Conservation (phyloP, 78 protist genomes). For the Salpingoeca rosetta region DNA sequence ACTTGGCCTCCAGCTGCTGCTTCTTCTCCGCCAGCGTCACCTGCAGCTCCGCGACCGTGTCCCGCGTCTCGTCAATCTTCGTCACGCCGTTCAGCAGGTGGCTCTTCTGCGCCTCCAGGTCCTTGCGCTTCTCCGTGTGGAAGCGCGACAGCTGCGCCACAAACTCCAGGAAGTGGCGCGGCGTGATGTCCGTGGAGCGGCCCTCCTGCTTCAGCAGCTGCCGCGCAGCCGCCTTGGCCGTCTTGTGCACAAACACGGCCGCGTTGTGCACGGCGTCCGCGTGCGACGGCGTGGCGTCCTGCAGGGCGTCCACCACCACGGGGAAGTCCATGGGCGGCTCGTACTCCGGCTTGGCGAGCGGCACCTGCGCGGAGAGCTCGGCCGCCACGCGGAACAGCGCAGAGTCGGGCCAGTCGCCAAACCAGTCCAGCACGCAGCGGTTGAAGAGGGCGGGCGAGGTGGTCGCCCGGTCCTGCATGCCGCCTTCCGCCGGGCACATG, state of each 20-base stretch:
- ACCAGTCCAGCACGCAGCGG: conserved; percentile 81
- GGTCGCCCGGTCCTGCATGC: conserved; percentile 65
- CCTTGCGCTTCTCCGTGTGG: conserved; percentile 66
- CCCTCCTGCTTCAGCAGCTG: conserved; percentile 49
- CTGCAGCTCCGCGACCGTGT: conserved; percentile 59
- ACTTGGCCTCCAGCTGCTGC: conserved; percentile 53
- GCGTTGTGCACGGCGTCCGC: conserved; percentile 59
- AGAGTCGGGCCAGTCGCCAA: conserved; percentile 63
- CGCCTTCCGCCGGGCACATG: conserved; percentile 76
- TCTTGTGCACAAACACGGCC: conserved; percentile 63
- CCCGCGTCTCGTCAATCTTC: conserved; percentile 67
- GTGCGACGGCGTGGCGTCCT: conserved; percentile 50
- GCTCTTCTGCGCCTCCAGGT: conserved; percentile 78
- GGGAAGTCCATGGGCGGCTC: conserved; percentile 1
- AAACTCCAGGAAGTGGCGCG: conserved; percentile 94
- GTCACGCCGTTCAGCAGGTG: conserved; percentile 78
- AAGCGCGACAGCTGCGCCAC: conserved; percentile 68
- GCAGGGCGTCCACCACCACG: conserved; percentile 54
- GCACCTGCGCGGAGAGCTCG: background rate
- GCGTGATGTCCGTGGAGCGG: conserved; percentile 74
- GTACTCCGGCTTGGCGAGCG: background rate
- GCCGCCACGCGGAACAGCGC: conserved; percentile 67
- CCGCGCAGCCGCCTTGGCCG: conserved; percentile 45
- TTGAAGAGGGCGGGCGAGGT: conserved; percentile 78
- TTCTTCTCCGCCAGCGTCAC: conserved; percentile 17